Conservation (phyloP, 441 rosid genomes). For the Syzygium syzygioides region DNA sequence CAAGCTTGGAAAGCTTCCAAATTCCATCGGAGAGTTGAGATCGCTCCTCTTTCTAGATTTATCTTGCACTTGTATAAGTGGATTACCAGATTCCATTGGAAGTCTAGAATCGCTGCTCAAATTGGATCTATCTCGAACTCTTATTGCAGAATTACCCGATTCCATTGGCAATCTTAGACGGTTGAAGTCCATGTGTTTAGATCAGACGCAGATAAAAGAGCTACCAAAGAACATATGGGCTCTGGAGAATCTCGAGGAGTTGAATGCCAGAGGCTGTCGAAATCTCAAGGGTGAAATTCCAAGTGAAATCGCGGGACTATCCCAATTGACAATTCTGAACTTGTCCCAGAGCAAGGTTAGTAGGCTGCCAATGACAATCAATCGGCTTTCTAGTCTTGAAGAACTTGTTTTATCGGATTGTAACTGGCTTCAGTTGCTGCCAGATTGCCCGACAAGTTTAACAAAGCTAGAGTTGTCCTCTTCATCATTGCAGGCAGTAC, state of each 20-base stretch:
- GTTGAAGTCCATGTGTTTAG: background rate
- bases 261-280: rapidly evolving
- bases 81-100: background rate
- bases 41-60: background rate
- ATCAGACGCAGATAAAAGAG: background rate
- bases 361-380: background rate
- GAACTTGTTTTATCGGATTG: background rate
- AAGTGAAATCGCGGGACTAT: background rate
- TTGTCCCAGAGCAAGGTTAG: background rate
- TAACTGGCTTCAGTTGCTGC: rapidly evolving
- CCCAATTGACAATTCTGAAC: background rate
- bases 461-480: background rate
- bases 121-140: rapidly evolving
- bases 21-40: background rate
- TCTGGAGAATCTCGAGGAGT: background rate
- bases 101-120: background rate
- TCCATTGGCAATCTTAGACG: background rate
- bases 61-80: rapidly evolving
- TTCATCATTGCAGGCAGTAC: background rate
- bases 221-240: background rate
- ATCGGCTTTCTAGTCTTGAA: background rate
- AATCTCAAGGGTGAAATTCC: background rate
- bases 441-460: background rate
- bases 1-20: background rate
- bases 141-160: rapidly evolving